These are phyloP conservation scores for Mallotus repandus DNA, from an alignment of 441 rosid species.

Conservation along the genomic window DNA sequence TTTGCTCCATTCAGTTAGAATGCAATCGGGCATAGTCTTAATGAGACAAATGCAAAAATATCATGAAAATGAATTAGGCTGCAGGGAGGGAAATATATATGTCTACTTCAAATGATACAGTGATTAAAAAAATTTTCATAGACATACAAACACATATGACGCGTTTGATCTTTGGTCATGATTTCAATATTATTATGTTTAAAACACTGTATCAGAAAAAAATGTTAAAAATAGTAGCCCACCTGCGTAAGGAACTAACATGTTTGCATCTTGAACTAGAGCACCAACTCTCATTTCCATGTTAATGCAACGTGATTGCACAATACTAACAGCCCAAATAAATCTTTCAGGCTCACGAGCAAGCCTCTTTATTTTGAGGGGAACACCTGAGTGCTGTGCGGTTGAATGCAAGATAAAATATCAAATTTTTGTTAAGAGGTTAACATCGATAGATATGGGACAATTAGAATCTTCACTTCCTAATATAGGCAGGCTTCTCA, in stretches of 20 bases:
- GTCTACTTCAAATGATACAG: not conserved
- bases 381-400: constrained; percentile 70
- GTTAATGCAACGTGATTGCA: constrained; percentile 75
- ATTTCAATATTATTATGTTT: not conserved
- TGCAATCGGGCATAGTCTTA: not conserved
- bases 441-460: constrained; percentile 8
- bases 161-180: not conserved
- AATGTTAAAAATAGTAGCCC: constrained; percentile 20
- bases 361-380: constrained; percentile 85
- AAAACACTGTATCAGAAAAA: not conserved
- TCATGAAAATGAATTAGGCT: not conserved
- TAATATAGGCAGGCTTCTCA: constrained; percentile 1
- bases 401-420: constrained; percentile 13
- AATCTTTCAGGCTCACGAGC: constrained; percentile 79
- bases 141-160: not conserved
- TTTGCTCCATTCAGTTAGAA: not conserved
- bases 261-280: constrained; percentile 76
- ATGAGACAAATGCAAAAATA: not conserved
- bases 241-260: constrained; percentile 96
- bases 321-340: constrained; percentile 81
- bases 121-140: not conserved
- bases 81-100: not conserved
- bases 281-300: constrained; percentile 83
- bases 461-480: not conserved
- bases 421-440: constrained; percentile 7